Evolutionary conservation across 768 basidiomycete genomes (phyloP).

Genomic region (Lactarius sanguifluus): DNA sequence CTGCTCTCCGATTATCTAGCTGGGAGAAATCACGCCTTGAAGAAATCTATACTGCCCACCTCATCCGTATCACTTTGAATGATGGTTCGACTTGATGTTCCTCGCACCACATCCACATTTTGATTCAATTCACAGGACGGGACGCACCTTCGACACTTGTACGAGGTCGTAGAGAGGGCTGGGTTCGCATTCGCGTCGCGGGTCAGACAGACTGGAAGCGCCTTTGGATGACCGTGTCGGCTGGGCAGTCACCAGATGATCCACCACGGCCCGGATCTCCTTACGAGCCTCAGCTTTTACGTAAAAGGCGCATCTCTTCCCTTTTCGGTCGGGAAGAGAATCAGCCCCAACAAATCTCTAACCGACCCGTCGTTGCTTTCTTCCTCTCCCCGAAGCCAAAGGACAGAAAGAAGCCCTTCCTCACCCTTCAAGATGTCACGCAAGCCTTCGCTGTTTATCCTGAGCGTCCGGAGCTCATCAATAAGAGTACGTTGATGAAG

Average conservation of each 20-base stretch:
- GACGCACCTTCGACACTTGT: constrained; percentile 62
- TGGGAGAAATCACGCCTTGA: constrained; percentile 96
- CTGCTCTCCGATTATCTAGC: constrained; percentile 82
- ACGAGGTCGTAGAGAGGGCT: constrained; percentile 82
- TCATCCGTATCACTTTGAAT: constrained; percentile 75
- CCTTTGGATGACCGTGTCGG: constrained; percentile 77
- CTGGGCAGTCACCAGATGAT: constrained; percentile 38
- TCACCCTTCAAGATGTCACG: constrained; percentile 67
- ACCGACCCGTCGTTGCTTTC: constrained; percentile 51
- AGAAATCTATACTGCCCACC: constrained; percentile 96
- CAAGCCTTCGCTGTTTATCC: constrained; percentile 96
- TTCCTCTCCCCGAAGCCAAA: constrained; percentile 65
- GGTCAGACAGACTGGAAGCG: constrained; percentile 98
- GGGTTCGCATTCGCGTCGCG: constrained; percentile 87
- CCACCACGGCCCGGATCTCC: constrained; percentile 32
- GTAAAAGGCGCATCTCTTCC: constrained; percentile 61
- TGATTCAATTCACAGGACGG: constrained; percentile 36
- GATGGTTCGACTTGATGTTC: constrained; percentile 38
- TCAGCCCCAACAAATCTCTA: constrained; percentile 34
- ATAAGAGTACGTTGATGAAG: constrained; percentile 86
- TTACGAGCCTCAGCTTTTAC: constrained; percentile 25
- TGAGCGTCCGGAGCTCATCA: constrained; percentile 90
- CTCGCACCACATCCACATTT: constrained; percentile 4
- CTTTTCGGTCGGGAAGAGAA: constrained; percentile 56
- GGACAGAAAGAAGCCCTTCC: constrained; percentile 67